Conservation (phyloP, 2,329 filamentous ascomycete genomes). For the Calonectria naviculata region DNA sequence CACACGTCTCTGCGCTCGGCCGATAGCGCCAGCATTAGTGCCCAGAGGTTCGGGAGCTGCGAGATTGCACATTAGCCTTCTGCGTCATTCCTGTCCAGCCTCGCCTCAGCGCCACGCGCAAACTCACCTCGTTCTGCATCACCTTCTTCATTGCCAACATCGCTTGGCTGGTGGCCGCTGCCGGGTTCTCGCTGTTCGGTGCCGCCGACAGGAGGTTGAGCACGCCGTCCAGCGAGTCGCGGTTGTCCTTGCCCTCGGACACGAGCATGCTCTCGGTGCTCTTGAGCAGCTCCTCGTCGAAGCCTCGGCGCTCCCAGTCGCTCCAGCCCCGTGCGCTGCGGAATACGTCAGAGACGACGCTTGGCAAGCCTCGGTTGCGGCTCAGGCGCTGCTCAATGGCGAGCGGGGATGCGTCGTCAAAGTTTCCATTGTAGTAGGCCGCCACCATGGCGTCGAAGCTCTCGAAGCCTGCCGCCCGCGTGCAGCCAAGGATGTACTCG, state of each 20-base stretch:
- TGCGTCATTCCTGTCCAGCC: not conserved
- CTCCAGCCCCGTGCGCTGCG: conserved; percentile 12
- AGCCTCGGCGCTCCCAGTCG: conserved; percentile 13
- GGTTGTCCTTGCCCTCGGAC: conserved; percentile 8
- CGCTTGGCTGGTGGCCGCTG: not conserved
- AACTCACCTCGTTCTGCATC: conserved; percentile 15
- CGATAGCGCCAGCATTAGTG: conserved; percentile 16
- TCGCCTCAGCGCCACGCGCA: not conserved
- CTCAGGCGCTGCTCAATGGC: conserved; percentile 12
- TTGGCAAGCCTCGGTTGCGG: conserved; percentile 14
- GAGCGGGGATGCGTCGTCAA: conserved; percentile 10
- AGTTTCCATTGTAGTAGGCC: conserved; percentile 19
- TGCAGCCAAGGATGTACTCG: conserved; percentile 13
- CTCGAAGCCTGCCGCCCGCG: conserved; percentile 11
- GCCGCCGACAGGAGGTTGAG: conserved; percentile 1
- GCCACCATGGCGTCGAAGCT: conserved; percentile 16
- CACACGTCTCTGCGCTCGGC: conserved; percentile 12
- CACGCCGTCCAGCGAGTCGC: not conserved
- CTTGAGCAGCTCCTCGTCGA: conserved; percentile 17
- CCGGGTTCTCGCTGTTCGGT: not conserved
- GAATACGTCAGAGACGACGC: conserved; percentile 12
- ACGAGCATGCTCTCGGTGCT: conserved; percentile 14
- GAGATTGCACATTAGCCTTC: not conserved
- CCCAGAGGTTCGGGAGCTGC: conserved; percentile 15
- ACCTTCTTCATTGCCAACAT: conserved; percentile 11